Conservation (phyloP, 257 asterid genomes). For the Gardenia jasminoides region DNA sequence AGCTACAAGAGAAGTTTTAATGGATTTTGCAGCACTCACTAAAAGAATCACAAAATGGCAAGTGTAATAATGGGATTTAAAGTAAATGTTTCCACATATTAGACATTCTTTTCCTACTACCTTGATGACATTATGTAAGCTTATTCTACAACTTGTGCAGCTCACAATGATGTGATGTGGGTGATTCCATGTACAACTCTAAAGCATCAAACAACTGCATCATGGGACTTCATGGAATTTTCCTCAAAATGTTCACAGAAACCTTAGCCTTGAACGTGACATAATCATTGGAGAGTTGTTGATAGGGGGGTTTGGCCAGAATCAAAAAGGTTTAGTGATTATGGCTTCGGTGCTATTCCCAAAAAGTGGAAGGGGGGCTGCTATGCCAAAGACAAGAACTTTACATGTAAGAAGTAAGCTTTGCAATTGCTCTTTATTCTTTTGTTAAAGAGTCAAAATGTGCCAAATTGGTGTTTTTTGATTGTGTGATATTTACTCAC, state of each 20-base stretch:
- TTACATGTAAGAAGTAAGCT: constrained; percentile 47
- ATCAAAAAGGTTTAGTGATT: constrained; percentile 34
- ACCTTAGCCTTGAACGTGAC: constrained; percentile 32
- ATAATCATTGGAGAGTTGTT: constrained; percentile 36
- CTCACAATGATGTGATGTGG: constrained; percentile 23
- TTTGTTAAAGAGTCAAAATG: too few species aligned
- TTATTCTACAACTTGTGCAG: too few species aligned
- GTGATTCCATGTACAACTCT: constrained; percentile 30
- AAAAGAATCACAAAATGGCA: constrained; percentile 37
- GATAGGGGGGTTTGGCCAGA: constrained; percentile 49
- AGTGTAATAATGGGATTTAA: neutral
- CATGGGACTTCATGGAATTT: constrained; percentile 49
- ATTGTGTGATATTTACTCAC: neutral
- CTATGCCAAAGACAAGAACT: constrained; percentile 34
- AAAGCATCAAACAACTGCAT: constrained; percentile 38
- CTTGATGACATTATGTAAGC: neutral
- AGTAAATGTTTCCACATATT: neutral
- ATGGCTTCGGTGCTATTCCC: constrained; percentile 37
- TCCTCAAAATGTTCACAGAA: constrained; percentile 17
- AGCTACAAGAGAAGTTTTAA: constrained; percentile 52
- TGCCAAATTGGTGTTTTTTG: too few species aligned
- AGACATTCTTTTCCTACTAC: neutral
- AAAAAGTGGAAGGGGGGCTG: constrained; percentile 50
- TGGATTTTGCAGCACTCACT: constrained; percentile 49
- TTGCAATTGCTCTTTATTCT: too few species aligned